Base-by-base conservation (phyloP, 2,329 filamentous ascomycete genomes). In the Onygenales sp. region DNA sequence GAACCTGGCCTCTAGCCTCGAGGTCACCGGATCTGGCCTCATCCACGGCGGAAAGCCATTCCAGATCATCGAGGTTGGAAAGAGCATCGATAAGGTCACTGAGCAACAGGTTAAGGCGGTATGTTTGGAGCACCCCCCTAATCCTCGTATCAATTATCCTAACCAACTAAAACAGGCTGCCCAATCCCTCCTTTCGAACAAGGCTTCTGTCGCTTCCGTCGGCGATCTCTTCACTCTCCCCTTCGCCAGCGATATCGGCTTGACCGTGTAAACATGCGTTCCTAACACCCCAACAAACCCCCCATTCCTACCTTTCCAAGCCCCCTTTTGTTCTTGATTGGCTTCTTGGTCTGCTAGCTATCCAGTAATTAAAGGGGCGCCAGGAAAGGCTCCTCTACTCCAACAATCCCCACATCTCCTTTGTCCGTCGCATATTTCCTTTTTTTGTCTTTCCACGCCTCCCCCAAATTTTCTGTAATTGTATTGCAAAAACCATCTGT, bases 151-250 rank as follows among this genome's bases (percentile, higher is more conserved):
- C 17, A 32, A 43, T 40, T 37, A 51, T 44, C 49, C 60, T 63
- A 57, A 65, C 62, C 65, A 63, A 61, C 64, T 17, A 49, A 56
- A 52, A 39, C 67, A 97, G 91, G 83, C 86, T 67, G 91, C 91
- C 67, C 94, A 95, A 80, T 78, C 85, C 67, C 80, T 96, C 63
- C 78, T 97, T 60, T 86, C 91, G 61, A 84, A 83, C 73, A 97
- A 91, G 81, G 91, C 92, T 50, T 86, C 88, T 52, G 87, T 96
- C 58, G 86, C 89, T 58, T 80, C 88, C 55, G 90, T 97, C 58
- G 93, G 93, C 71, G 93, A 98, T 70, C 81, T 98, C 64, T 86
- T 88, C 73, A 81, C 86, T 65, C 83, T 98, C 68, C 93, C 93
- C 54, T 98, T 86, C 69, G 93, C 90, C 61, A 88, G 91, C 75